phyloP scores from a whole-genome alignment of 2,329 filamentous ascomycete species.

The Capronia epimyces region DNA sequence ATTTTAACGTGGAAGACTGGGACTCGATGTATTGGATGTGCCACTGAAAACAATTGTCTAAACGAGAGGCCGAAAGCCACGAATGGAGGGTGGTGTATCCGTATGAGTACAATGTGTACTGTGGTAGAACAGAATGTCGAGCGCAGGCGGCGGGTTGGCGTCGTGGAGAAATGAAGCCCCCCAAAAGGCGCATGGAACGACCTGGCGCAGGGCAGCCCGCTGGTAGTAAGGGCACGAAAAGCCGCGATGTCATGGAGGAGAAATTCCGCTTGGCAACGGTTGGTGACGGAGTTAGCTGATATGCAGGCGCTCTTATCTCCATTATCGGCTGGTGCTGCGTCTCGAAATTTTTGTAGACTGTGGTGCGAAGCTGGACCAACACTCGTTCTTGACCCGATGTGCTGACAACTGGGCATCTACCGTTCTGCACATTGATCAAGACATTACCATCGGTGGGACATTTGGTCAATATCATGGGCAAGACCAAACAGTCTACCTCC shows the following conservation, averaged over 20 bases:
- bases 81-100: too few relatives aligned
- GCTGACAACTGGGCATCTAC: too few relatives aligned
- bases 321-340: not conserved
- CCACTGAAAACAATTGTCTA: not conserved
- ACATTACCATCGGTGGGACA: too few relatives aligned
- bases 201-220: not conserved
- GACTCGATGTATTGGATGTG: not conserved
- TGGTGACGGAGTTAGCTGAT: constrained; percentile 5
- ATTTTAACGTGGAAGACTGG: not conserved
- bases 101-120: too few relatives aligned
- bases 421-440: too few relatives aligned
- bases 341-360: not conserved
- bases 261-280: constrained; percentile 3
- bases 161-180: constrained; percentile 17
- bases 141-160: constrained; percentile 14
- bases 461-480: constrained; percentile 20
- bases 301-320: constrained; percentile 18
- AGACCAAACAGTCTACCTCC: constrained; percentile 11
- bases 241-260: constrained; percentile 1
- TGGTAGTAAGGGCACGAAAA: constrained; percentile 2
- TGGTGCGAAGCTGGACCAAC: not conserved
- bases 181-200: constrained; percentile 4
- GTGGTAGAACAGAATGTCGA: not conserved
- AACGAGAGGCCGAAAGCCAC: too few relatives aligned
- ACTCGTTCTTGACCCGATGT: too few relatives aligned